These are phyloP conservation scores for Fusarium armeniacum DNA, from an alignment of 2,329 filamentous ascomycete genomes.

Conservation along the genomic window DNA sequence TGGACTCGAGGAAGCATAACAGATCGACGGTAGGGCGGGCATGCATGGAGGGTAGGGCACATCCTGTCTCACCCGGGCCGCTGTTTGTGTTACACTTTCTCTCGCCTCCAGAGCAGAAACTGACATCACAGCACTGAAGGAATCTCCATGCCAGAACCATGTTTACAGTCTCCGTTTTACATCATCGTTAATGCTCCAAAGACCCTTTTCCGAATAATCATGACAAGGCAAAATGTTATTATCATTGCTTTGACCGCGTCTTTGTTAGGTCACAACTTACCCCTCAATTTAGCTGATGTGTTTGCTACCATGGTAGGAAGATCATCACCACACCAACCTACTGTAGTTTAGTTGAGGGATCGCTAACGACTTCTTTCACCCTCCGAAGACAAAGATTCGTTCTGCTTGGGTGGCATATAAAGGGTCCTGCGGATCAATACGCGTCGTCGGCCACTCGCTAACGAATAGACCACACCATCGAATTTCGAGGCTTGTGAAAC, in stretches of 20 bases:
- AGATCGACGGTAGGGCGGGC: slow-evolving; percentile 32
- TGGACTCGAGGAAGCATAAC: slow-evolving; percentile 14
- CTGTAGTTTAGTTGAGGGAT: slow-evolving; percentile 18
- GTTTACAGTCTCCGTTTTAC: slow-evolving; percentile 15
- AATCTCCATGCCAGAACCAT: slow-evolving; percentile 5
- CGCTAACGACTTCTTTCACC: slow-evolving; percentile 16
- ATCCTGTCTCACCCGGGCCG: slow-evolving; percentile 13
- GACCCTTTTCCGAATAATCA: background rate
- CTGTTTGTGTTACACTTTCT: background rate
- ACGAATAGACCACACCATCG: slow-evolving; percentile 39
- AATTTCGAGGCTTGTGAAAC: background rate
- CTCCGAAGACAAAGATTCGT: slow-evolving; percentile 26
- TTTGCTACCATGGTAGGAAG: slow-evolving; percentile 9
- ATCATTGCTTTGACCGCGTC: slow-evolving; percentile 12
- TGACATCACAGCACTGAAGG: slow-evolving; percentile 34
- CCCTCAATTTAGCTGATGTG: slow-evolving; percentile 32
- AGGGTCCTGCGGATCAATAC: slow-evolving; percentile 23
- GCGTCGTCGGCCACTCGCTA: slow-evolving; percentile 31
- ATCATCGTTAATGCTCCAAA: background rate
- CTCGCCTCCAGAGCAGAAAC: slow-evolving; percentile 3
- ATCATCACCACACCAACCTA: slow-evolving; percentile 43
- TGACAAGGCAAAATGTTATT: background rate
- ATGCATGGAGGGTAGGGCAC: background rate
- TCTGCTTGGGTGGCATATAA: slow-evolving; percentile 17
- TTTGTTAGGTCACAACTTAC: slow-evolving; percentile 15